phyloP scores from a whole-genome alignment of 495 filamentous ascomycete species.

The Aspergillus cristatus region DNA sequence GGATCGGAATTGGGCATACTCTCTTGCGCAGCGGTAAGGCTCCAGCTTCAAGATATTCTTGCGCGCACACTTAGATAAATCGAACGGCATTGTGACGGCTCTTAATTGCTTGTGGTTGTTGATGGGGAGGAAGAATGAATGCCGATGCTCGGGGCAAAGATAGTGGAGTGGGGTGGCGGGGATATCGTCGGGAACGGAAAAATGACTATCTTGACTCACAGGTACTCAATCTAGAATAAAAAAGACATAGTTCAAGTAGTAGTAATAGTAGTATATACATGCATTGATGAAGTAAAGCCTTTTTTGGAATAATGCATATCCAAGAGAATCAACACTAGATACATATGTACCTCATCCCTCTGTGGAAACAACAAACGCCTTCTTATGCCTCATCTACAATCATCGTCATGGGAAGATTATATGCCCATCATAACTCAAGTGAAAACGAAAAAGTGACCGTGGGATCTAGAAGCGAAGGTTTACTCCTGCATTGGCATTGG shows the following conservation, averaged over 20 bases:
- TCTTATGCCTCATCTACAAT: slow-evolving; percentile 9
- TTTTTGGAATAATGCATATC: too few relatives aligned
- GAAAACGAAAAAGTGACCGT: too few relatives aligned
- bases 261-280: too few relatives aligned
- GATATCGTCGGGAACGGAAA: slow-evolving; percentile 5
- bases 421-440: not conserved
- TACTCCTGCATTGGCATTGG: too few relatives aligned
- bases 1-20: slow-evolving; percentile 45
- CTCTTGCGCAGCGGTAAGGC: slow-evolving; percentile 77
- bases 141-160: slow-evolving; percentile 1
- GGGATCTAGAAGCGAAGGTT: too few relatives aligned
- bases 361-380: slow-evolving; percentile 6
- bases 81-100: slow-evolving; percentile 49
- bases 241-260: too few relatives aligned
- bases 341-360: too few relatives aligned
- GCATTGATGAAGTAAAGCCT: too few relatives aligned
- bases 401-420: too few relatives aligned
- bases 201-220: too few relatives aligned
- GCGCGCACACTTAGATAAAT: slow-evolving; percentile 71
- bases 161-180: slow-evolving; percentile 15
- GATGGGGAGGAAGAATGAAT: slow-evolving; percentile 1
- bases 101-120: not conserved
- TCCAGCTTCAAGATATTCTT: slow-evolving; percentile 74
- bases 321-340: too few relatives aligned
- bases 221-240: too few relatives aligned